Percentiles rank a stretch among this genome's conserved stretches.
Conservation (phyloP, 2,329 filamentous ascomycete genomes). For the Sporothrix pallida region DNA sequence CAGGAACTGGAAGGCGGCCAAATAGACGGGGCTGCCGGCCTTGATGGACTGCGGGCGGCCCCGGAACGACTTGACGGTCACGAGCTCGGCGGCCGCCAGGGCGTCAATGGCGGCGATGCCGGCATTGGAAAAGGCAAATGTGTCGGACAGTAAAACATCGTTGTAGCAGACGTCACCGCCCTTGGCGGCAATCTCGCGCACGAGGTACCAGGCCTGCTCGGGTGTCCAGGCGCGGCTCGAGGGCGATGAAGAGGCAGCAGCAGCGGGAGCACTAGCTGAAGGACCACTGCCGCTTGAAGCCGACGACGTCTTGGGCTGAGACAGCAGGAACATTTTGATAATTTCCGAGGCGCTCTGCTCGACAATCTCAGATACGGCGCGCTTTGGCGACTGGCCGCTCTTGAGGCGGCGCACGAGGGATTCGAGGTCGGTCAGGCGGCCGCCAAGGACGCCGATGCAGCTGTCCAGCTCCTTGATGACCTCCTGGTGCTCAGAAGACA, state of each 20-base stretch:
- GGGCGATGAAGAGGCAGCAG: conserved; percentile 33
- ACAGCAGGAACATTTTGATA: conserved; percentile 87
- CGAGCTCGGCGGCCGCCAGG: conserved; percentile 84
- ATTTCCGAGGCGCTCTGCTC: conserved; percentile 89
- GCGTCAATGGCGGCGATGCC: conserved; percentile 79
- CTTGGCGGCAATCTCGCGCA: conserved; percentile 72
- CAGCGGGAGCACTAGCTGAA: not conserved
- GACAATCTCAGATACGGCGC: conserved; percentile 86
- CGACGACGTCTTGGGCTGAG: conserved; percentile 51
- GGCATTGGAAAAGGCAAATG: conserved; percentile 69
- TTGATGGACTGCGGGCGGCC: conserved; percentile 80
- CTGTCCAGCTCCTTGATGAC: conserved; percentile 75
- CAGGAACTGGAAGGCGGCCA: conserved; percentile 77
- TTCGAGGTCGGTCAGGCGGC: conserved; percentile 93
- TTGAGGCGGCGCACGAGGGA: conserved; percentile 90
- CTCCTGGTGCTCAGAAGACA: conserved; percentile 37
- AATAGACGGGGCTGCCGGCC: conserved; percentile 85
- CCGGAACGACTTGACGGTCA: conserved; percentile 72
- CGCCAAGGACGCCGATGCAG: conserved; percentile 82
- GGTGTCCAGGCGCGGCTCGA: conserved; percentile 67
- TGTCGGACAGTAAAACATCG: conserved; percentile 76
- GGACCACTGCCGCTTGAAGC: conserved; percentile 33
- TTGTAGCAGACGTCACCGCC: conserved; percentile 76
- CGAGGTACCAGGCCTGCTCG: conserved; percentile 88
- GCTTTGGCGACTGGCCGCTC: conserved; percentile 79